Evolutionary conservation across 2,329 filamentous ascomycete species (phyloP), one percentile per base, ranked within the genome.

Genomic region (Stagonosporopsis cucurbitacearum): DNA sequence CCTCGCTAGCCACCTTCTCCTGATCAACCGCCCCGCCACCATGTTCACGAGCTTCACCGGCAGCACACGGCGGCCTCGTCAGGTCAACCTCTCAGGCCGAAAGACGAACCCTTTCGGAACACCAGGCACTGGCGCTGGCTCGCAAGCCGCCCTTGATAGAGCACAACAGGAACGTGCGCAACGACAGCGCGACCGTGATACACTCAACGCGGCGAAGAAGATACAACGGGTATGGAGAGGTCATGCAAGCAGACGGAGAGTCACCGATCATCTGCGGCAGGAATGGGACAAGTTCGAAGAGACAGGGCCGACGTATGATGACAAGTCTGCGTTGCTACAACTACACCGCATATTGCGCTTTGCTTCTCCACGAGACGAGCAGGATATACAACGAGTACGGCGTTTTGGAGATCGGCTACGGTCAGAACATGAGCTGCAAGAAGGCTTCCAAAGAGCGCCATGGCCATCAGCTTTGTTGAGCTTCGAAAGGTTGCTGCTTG

Each of bases 31-130:
- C 44, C 41, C 62, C 57, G 59, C 61, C 59, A 62, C 63, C 62
- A 97, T 97, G 94, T 96, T 95, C 79, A 88, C 90, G 59, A 92
- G 90, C 50, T 99, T 99, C 79, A 95, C 91, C 22, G 95, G 95
- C 66, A 91, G 80, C 77, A 91, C 92, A 67, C 88, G 91, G 70
- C 90, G 91, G 64, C 88, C 89, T 59, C 88, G 95, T 63, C 93
- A 97, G 75, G 92, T 98, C 73, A 97, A 98, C 77, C 88, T 99
- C 59, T 95, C 92, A 64, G 95, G 92, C 60, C 89, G 93, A 66
- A 86, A 86, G 63, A 81, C 82, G 46, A 96, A 96, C 70, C 91
- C 92, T 3, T 96, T 95, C 75, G 87, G 83, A 47, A 82, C 83
- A 15, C 82, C 85, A 1, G 87, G 86, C n/a, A 75, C 77, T 51